Evolutionary conservation across 1,139 yeast genomes (phyloP).

Genomic region (Scheffersomyces lignicola): DNA sequence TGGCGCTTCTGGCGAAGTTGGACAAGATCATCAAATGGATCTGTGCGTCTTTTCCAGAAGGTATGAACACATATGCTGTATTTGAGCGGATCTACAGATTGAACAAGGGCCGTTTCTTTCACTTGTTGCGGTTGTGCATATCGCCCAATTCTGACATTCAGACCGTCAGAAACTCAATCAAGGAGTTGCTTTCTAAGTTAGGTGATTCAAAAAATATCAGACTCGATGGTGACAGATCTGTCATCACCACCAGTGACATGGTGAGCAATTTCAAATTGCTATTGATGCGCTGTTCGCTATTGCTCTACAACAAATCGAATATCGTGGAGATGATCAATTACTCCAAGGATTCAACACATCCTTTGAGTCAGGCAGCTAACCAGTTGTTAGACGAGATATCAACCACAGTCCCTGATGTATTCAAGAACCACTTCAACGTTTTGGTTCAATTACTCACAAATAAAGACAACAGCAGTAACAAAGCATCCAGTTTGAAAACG

Average conservation of each 20-base stretch:
- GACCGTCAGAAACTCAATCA: conserved; percentile 59
- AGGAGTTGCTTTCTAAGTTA: conserved; percentile 58
- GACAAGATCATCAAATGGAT: conserved; percentile 69
- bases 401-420: conserved; percentile 58
- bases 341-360: conserved; percentile 36
- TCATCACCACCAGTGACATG: conserved; percentile 50
- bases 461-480: conserved; percentile 11
- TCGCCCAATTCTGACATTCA: conserved; percentile 61
- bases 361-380: conserved; percentile 41
- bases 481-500: conserved; percentile 46
- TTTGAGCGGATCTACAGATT: conserved; percentile 52
- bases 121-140: conserved; percentile 55
- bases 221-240: conserved; percentile 34
- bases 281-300: conserved; percentile 59
- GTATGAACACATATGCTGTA: conserved; percentile 46
- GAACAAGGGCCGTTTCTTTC: conserved; percentile 57
- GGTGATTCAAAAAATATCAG: conserved; percentile 51
- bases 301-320: conserved; percentile 67
- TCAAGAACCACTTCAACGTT: conserved; percentile 58
- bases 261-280: conserved; percentile 53
- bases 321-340: conserved; percentile 53
- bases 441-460: conserved; percentile 44
- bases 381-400: conserved; percentile 64
- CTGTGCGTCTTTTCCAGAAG: conserved; percentile 55
- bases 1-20: conserved; percentile 33